Base-by-base conservation (phyloP, 768 basidiomycete species). In the Plicaturopsis crispa region DNA sequence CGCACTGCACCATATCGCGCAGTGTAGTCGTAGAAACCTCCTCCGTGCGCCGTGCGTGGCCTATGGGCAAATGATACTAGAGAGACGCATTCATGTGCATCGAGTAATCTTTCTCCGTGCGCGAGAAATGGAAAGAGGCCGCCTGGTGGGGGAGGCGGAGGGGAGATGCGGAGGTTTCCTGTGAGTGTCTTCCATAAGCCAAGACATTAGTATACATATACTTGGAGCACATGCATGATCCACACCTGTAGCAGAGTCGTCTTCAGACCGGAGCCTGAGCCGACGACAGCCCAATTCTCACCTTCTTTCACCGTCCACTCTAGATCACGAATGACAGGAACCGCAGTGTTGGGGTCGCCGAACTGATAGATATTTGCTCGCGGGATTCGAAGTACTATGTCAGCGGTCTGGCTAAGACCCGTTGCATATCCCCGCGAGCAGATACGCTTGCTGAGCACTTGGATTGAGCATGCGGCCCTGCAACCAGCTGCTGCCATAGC, bases 21-120 rank as follows among this genome's bases (percentile, higher is more conserved):
- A 0, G 90, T 85, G 52, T 84, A 96, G 60, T 98, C 93, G 43
- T 85, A 84, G 62, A 98, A 98, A 8, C 73, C 85, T 6, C 82
- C 80, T 0, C 75, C 75, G n/a, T n/a, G n/a, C 0, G 69, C 61
- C 1, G 65, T 65, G 14, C 70, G 65, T 1, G 70, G 64, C 13
- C 78, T 70, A 43, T 84, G 78, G 0, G 78, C 70, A 45, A 86
- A 87, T 1, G 81, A 78, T 6, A 88, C 82, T 23, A 78, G 55
- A 12, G 69, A 62, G 23, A 86, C 52, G 22, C 58, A 58, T 6
- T 66, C 51, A 43, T 70, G 71, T 0, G 80, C 67, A 46, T 85
- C 73, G 12, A 52, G 48, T 14, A 52, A 39, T 17, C 56, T 39
- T 16, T 50, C 35, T 4, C 61, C 46, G 16, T 59, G 48, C 1